phyloP scores from a whole-genome alignment of 225 moss, liverwort and hornwort genomes.

The Marchantia polymorpha region DNA sequence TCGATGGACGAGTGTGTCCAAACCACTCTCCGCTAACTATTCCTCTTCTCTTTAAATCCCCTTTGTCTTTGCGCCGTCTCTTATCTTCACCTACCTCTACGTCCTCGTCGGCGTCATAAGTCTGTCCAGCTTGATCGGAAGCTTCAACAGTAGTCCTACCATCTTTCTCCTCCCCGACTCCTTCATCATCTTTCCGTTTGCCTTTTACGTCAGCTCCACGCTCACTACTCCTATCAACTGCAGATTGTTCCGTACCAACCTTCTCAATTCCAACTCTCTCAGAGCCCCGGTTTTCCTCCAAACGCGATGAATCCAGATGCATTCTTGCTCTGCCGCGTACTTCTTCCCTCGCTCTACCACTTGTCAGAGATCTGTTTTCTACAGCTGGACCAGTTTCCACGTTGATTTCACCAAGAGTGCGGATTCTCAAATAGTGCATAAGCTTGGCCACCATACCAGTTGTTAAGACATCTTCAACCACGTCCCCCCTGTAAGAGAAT shows the following conservation, averaged over 20 bases:
- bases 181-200: constrained; percentile 74
- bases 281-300: constrained; percentile 58
- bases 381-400: constrained; percentile 30
- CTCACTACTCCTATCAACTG: constrained; percentile 59
- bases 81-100: constrained; percentile 84
- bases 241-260: constrained; percentile 44
- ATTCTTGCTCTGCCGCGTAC: constrained; percentile 67
- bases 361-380: constrained; percentile 57
- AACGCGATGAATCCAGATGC: constrained; percentile 57
- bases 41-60: constrained; percentile 67
- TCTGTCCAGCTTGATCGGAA: constrained; percentile 58
- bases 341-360: constrained; percentile 83
- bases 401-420: constrained; percentile 73
- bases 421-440: constrained; percentile 94
- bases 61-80: constrained; percentile 75
- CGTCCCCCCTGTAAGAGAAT: constrained; percentile 63
- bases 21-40: constrained; percentile 58
- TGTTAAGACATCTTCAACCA: constrained; percentile 87
- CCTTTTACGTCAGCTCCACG: constrained; percentile 58
- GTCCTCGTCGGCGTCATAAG: constrained; percentile 88
- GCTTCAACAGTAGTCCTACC: constrained; percentile 42
- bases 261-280: constrained; percentile 51
- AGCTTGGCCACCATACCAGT: constrained; percentile 91
- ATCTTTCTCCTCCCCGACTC: constrained; percentile 58
- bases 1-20: constrained; percentile 59